Evolutionary conservation across 371 early-diverging fungal species (phyloP), one percentile per base, ranked within the genome.

Genomic region (Lichtheimia hyalospora): DNA sequence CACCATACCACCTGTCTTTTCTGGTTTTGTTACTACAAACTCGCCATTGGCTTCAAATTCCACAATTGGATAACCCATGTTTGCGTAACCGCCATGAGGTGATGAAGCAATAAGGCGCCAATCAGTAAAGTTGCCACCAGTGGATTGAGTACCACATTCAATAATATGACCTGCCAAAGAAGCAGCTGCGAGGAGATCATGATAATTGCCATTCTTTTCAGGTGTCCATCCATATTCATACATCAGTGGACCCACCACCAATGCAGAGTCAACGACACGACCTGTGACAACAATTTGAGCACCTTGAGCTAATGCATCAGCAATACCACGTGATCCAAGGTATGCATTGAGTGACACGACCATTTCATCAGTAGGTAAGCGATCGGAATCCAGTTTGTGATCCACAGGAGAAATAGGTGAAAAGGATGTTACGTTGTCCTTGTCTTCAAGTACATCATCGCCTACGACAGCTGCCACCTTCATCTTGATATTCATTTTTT

Each of bases 51-150:
- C 27, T 40, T 71, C 62, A 48, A 88, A 86, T 55, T 89, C 89
- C 5, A 86, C 86, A 54, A 89, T 83, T 10, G 88, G 91, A 66
- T 86, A 90, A 6, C 91, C 90, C 84, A 89, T 89, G 70, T 87
- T 86, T 46, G 82, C 70, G 70, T 82, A 89, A 20, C 89, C 89
- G 12, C 86, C 85, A 53, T 82, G 68, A 18, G 77, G 69, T 2
- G 85, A 84, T 56, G 71, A 72, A 14, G 88, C 88, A 15, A 77
- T 77, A 16, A 83, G 67, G n/a, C 73, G 68, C 89, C 89, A 90
- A 57, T 89, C 91, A 1, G 91, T 89, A 58, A 89, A 88, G 58
- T 90, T 90, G 23, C 91, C 91, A 16, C 91, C 91, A 0, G 89
- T 89, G 8, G 87, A 80, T 20, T 90, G 91, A 63, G 87, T 86